A percentile compares a stretch with the other conserved stretches of the same genome.
These are phyloP conservation scores for Pythium dissimile DNA, from an alignment of 352 stramenopile species.

Conservation along the genomic window DNA sequence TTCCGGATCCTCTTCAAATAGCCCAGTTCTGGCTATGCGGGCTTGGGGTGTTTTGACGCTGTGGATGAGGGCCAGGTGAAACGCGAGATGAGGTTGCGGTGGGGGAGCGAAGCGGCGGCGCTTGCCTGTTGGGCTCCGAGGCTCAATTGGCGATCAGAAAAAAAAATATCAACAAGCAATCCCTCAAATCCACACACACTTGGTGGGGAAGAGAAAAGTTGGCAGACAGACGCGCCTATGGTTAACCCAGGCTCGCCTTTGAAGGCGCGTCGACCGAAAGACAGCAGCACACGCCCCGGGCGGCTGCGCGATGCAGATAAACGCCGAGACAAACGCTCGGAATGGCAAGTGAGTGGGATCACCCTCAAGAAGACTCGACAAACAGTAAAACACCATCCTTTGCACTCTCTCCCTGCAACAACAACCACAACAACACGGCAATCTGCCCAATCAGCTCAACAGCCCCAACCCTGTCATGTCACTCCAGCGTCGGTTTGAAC, in stretches of 20 bases:
- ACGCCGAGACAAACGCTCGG: conserved; percentile 1
- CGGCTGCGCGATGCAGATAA: conserved; percentile 11
- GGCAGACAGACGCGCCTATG: background rate
- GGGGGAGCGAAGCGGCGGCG: background rate
- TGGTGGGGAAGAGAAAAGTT: background rate
- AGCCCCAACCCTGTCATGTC: background rate
- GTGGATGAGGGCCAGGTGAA: background rate
- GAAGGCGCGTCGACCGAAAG: conserved; percentile 7
- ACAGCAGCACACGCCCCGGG: background rate
- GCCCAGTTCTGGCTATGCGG: background rate
- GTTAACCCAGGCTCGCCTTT: background rate
- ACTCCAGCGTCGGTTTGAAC: background rate
- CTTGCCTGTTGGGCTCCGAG: background rate
- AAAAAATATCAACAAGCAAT: background rate
- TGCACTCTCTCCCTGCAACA: background rate
- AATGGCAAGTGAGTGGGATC: conserved; percentile 23
- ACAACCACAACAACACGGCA: conserved; percentile 4
- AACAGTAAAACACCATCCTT: background rate
- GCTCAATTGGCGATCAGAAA: background rate
- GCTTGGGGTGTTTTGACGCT: background rate
- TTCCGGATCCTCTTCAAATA: too few relatives aligned
- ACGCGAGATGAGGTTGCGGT: background rate
- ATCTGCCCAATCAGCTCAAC: background rate
- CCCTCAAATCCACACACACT: background rate
- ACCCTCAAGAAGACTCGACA: background rate